These are phyloP conservation scores for Haematococcus lacustris DNA, from an alignment of 139 green algal genomes.

Conservation along the genomic window DNA sequence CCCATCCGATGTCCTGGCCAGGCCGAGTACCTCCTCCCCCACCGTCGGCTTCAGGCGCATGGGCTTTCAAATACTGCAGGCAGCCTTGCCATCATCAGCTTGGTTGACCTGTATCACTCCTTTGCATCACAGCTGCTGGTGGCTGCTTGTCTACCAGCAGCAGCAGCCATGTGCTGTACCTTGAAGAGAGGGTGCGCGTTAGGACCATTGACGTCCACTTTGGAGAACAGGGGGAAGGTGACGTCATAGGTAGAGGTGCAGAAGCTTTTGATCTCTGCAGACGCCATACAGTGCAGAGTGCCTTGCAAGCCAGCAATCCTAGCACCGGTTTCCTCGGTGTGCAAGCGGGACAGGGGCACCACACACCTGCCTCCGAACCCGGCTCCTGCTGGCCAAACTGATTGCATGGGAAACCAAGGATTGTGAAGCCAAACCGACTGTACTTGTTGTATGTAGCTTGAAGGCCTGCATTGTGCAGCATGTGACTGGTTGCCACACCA, in stretches of 20 bases:
- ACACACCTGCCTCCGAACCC: conserved; percentile 12
- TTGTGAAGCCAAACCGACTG: conserved; percentile 49
- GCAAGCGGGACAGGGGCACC: too few species aligned
- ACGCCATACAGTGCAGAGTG: too few species aligned
- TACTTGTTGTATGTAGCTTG: conserved; percentile 55
- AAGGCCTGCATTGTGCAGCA: background rate
- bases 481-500: too few species aligned
- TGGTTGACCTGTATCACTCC: too few species aligned
- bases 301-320: too few species aligned
- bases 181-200: conserved; percentile 48
- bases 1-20: conserved; percentile 52
- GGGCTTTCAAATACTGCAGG: conserved; percentile 46
- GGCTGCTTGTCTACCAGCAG: background rate
- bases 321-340: too few species aligned
- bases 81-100: too few species aligned
- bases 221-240: conserved; percentile 53
- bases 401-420: conserved; percentile 76
- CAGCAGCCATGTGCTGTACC: background rate
- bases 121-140: too few species aligned
- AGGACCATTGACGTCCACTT: conserved; percentile 60
- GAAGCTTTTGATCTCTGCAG: conserved; percentile 67
- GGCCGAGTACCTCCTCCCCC: conserved; percentile 28
- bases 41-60: conserved; percentile 35
- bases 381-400: conserved; percentile 20
- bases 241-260: conserved; percentile 41